Evolutionary conservation across 2,329 filamentous ascomycete species (phyloP).

Genomic region (Ophiosphaerella korrae): DNA sequence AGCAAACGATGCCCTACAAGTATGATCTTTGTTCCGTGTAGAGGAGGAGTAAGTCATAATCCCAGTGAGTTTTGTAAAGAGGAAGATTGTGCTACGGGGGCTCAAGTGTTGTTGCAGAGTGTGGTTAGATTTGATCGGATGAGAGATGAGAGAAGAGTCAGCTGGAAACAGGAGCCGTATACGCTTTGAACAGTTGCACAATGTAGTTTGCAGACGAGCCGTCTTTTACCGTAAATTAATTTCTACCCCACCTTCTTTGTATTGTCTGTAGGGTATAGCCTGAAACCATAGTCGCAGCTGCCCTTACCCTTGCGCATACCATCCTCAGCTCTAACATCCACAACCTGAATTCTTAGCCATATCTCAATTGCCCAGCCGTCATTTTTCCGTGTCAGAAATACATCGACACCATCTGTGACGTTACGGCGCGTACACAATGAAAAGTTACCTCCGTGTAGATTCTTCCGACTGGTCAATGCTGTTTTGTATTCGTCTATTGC

Average conservation of each 20-base stretch:
- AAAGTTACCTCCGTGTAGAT: not conserved
- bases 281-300: too few relatives aligned
- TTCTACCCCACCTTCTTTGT: not conserved
- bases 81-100: constrained; percentile 53
- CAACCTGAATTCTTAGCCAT: not conserved
- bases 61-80: constrained; percentile 53
- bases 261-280: not conserved
- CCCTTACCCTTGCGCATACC: too few relatives aligned
- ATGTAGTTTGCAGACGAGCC: not conserved
- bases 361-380: not conserved
- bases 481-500: not conserved
- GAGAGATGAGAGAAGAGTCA: constrained; percentile 44
- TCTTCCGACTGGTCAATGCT: not conserved
- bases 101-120: constrained; percentile 57
- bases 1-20: constrained; percentile 53
- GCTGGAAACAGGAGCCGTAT: constrained; percentile 40
- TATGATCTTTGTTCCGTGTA: constrained; percentile 57
- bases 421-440: not conserved
- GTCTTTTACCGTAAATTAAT: not conserved
- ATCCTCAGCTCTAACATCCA: not conserved
- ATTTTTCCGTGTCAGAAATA: not conserved
- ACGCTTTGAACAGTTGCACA: constrained; percentile 20
- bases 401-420: not conserved
- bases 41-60: constrained; percentile 56
- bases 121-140: constrained; percentile 56